Conservation (phyloP, 1,139 yeast genomes). For the Pichia inconspicua region DNA sequence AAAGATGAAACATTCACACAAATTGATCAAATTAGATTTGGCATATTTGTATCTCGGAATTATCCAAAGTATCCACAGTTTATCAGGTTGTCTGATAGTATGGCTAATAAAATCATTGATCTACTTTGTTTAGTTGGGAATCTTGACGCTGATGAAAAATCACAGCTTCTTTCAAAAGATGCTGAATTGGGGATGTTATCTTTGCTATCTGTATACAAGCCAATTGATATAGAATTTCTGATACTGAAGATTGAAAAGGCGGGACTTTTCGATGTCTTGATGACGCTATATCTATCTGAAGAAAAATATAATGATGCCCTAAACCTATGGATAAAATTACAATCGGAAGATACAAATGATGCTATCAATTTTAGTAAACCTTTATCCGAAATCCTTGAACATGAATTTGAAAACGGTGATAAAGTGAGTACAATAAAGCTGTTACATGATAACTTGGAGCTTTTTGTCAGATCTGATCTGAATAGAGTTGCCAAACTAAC, state of each 20-base stretch:
- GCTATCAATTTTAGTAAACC: slow-evolving; percentile 16
- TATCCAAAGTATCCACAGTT: slow-evolving; percentile 77
- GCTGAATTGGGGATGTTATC: slow-evolving; percentile 70
- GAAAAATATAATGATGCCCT: slow-evolving; percentile 45
- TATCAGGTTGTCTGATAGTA: slow-evolving; percentile 56
- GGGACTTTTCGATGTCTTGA: slow-evolving; percentile 49
- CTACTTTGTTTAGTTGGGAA: slow-evolving; percentile 34
- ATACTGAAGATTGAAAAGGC: slow-evolving; percentile 47
- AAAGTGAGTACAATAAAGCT: slow-evolving; percentile 31
- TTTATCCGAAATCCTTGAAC: slow-evolving; percentile 30
- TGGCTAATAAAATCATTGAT: slow-evolving; percentile 40
- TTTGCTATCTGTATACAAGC: slow-evolving; percentile 54
- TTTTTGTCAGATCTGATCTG: slow-evolving; percentile 32
- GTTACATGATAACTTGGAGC: slow-evolving; percentile 33
- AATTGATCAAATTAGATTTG: slow-evolving; percentile 37
- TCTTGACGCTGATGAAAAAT: not conserved
- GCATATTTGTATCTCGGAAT: slow-evolving; percentile 67
- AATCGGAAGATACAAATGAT: not conserved
- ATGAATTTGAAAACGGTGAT: slow-evolving; percentile 32
- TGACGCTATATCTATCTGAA: slow-evolving; percentile 48
- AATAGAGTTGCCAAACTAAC: slow-evolving; percentile 34
- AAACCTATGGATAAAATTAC: slow-evolving; percentile 31
- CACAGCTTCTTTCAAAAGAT: slow-evolving; percentile 39
- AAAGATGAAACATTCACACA: slow-evolving; percentile 29
- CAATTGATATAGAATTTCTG: slow-evolving; percentile 41